These are phyloP conservation scores for Boletus hoseneyae DNA, from an alignment of 1,284 basidiomycete species.

Conservation along the genomic window DNA sequence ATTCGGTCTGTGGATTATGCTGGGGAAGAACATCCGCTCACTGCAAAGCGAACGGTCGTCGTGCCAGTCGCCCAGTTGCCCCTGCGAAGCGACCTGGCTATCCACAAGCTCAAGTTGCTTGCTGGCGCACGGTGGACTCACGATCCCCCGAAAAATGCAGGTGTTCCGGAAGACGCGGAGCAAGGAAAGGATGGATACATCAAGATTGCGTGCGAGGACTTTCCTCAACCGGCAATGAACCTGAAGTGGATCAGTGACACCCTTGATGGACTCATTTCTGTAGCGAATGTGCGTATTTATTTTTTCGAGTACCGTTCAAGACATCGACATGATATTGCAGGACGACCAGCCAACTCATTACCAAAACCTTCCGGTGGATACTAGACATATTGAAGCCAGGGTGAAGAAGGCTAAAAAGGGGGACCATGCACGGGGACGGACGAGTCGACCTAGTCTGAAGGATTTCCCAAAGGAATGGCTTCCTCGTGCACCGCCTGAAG, in stretches of 20 bases:
- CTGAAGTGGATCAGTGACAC: constrained; percentile 83
- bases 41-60: constrained; percentile 67
- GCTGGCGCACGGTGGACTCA: constrained; percentile 82
- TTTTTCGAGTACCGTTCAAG: neutral
- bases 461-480: constrained; percentile 86
- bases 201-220: constrained; percentile 84
- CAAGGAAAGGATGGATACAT: constrained; percentile 70
- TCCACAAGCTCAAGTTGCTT: constrained; percentile 78
- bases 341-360: constrained; percentile 36
- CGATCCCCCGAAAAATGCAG: constrained; percentile 65
- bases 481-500: constrained; percentile 33
- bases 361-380: constrained; percentile 69
- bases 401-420: constrained; percentile 67
- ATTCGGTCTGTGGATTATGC: constrained; percentile 76
- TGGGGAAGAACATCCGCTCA: constrained; percentile 68
- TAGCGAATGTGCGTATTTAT: constrained; percentile 68
- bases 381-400: constrained; percentile 71
- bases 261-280: constrained; percentile 64
- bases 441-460: constrained; percentile 59
- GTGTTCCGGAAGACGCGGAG: constrained; percentile 40
- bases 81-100: constrained; percentile 54
- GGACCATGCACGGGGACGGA: constrained; percentile 57
- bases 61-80: constrained; percentile 72
- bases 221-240: constrained; percentile 75
- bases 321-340: constrained; percentile 18